Base-by-base conservation (phyloP, 2,329 filamentous ascomycete genomes). In the Aspergillus hortae region DNA sequence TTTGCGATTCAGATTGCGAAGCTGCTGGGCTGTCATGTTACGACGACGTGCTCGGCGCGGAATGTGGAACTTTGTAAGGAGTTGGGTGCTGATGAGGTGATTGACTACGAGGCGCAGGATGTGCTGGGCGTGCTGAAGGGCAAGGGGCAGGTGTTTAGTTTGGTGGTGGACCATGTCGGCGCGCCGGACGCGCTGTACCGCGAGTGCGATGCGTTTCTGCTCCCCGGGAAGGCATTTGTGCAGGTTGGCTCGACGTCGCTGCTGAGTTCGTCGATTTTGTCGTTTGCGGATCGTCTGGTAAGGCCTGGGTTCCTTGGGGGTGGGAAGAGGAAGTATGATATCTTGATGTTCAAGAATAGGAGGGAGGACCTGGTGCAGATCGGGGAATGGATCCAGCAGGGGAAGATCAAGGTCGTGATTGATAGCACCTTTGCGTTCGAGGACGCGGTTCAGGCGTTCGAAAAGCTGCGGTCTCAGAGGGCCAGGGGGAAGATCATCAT, bases 1-100 rank as follows among this genome's bases (percentile, higher is more conserved):
- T 85, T 78, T 52, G 79, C 75, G 0, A 81, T 88, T 48, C 85
- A 88, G 62, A 78, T 87, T 42, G 84, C 84, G 7, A 87, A 86
- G 63, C 71, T 73, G 0, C 61, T 82, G 3, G 84, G 83, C 0
- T 84, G 80, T 57, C 71, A 79, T 55, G 84, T 88, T 30, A 81
- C 79, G 2, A 74, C 76, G 2, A 78, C 77, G 4, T 88, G 85
- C 61, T 87, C 83, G 9, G 74, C 71, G 0, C 65, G 65, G 5
- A 88, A 87, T 63, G 71, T 77, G 0, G 76, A 80, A 42, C 65
- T 87, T 2, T 84, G 81, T 61, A 76, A 76, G 54, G 67, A 69
- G 2, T 67, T 88, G 1, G 85, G 85, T 1, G 85, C 85, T 6
- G 83, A 87, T 57, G 80, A 83, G 53, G 77, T 86, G 27, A 74